Base-by-base conservation (phyloP, 805 yeast genomes). In the Cyberlindnera euphorbiae region DNA sequence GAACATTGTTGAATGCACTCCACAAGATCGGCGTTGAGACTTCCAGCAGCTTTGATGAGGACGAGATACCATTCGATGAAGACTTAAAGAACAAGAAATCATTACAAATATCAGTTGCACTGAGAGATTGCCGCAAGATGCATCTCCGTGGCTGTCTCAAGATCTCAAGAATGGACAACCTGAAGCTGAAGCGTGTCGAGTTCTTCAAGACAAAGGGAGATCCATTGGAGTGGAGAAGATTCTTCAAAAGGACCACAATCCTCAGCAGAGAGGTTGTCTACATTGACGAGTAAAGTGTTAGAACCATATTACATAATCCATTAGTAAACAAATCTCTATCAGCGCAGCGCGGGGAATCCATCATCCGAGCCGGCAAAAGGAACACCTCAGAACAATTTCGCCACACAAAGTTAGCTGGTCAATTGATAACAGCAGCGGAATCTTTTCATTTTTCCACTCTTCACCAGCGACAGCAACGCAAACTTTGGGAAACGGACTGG, bases 191-290 rank as follows among this genome's bases (percentile, higher is more conserved):
- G 39, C 71, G 69, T 34, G 64, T 81, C 0, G 75, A 71, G 35
- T 79, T 81, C 47, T 56, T 69, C 25, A 75, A 75, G 45, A 61
- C 69, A 4, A 67, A 68, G 24, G 85, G 83, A 0, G 87, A 81
- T 57, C 87, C 88, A 0, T 52, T 81, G 27, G 88, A 81, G 53
- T 81, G 88, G 88, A 66, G 88, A 56, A 59, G 77, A 12, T 59
- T 81, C 14, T 81, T 82, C 59, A 77, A 77, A 49, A 66, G 67
- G 31, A 64, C 77, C 21, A 71, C 79, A 1, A 55, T 73, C 9
- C 51, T 70, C n/a, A 77, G 82, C 46, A 69, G 79, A 50, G 79
- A 75, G 26, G 67, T 73, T 4, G 76, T 77, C 10, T 70, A 66
- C 36, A 57, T 69, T 11, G 76, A 62, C 1, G 45, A 50, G 10